Evolutionary conservation across 352 stramenopile genomes (phyloP).

Genomic region (Globisporangium echinulatum): DNA sequence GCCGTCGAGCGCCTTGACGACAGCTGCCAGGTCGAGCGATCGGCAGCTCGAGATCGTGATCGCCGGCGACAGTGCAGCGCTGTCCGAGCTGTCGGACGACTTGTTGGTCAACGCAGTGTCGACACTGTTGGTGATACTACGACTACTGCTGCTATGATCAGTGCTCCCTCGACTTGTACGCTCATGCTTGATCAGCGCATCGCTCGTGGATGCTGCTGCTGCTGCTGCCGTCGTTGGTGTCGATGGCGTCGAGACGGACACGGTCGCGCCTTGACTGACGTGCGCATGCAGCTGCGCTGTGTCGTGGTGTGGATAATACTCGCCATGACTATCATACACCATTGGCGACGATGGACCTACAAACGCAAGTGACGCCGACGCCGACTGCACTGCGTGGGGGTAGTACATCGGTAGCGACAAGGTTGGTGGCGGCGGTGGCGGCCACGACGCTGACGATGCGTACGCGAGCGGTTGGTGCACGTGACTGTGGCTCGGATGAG

Average conservation of each 20-base stretch:
- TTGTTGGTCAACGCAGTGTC: background rate
- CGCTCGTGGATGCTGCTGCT: too few relatives aligned
- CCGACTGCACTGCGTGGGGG: background rate
- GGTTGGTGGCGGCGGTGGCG: background rate
- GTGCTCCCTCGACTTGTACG: too few relatives aligned
- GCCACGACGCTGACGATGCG: too few relatives aligned
- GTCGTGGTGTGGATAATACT: background rate
- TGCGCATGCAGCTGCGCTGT: too few relatives aligned
- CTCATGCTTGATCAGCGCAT: background rate
- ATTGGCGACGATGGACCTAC: background rate
- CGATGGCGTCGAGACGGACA: too few relatives aligned
- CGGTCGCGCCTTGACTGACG: too few relatives aligned
- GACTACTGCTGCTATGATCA: background rate
- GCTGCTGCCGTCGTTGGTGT: too few relatives aligned
- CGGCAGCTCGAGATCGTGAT: constrained; percentile 46
- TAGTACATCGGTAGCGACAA: constrained; percentile 4
- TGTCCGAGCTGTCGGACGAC: constrained; percentile 8
- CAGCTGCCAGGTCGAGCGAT: constrained; percentile 36
- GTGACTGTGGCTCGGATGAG: background rate
- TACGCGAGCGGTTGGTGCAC: constrained; percentile 1
- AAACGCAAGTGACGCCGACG: background rate
- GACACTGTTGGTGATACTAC: background rate
- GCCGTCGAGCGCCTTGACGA: constrained; percentile 40
- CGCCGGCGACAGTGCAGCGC: constrained; percentile 5
- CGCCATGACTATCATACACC: background rate